Conservation (phyloP, 2,329 filamentous ascomycete genomes). For the Fusarium sp. region DNA sequence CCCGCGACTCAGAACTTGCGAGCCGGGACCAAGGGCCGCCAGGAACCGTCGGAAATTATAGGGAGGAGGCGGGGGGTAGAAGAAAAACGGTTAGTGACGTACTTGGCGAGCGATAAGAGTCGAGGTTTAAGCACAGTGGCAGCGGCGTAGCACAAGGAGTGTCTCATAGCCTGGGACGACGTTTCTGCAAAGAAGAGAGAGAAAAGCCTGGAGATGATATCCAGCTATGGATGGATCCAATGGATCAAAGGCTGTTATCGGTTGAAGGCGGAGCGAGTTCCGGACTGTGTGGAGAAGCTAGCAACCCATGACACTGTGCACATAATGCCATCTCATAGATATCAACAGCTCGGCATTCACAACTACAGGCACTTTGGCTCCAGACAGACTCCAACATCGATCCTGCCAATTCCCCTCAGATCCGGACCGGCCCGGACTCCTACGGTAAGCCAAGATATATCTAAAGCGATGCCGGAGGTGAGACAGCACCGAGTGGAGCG, state of each 20-base stretch:
- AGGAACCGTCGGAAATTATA: constrained; percentile 13
- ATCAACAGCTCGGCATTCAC: background rate
- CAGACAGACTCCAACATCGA: background rate
- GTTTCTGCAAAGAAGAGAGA: background rate
- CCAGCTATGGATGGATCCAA: background rate
- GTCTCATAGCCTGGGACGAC: constrained; percentile 12
- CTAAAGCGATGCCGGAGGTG: background rate
- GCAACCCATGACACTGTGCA: background rate
- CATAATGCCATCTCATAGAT: background rate
- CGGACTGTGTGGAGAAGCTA: constrained; percentile 13
- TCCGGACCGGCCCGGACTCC: background rate
- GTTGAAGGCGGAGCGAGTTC: constrained; percentile 9
- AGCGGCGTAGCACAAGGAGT: background rate
- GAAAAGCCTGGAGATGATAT: constrained; percentile 4
- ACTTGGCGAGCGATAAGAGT: constrained; percentile 7
- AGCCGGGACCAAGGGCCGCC: constrained; percentile 5
- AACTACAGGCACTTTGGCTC: background rate
- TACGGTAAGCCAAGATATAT: constrained; percentile 2
- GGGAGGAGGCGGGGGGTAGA: background rate
- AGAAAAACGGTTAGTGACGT: constrained; percentile 11
- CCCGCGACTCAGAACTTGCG: background rate
- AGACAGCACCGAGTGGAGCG: background rate
- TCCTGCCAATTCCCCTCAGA: background rate
- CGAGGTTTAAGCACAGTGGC: background rate
- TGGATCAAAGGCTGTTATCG: constrained; percentile 14